These are phyloP conservation scores for Pythium chondricola DNA, from an alignment of 352 stramenopile genomes.

Conservation along the genomic window DNA sequence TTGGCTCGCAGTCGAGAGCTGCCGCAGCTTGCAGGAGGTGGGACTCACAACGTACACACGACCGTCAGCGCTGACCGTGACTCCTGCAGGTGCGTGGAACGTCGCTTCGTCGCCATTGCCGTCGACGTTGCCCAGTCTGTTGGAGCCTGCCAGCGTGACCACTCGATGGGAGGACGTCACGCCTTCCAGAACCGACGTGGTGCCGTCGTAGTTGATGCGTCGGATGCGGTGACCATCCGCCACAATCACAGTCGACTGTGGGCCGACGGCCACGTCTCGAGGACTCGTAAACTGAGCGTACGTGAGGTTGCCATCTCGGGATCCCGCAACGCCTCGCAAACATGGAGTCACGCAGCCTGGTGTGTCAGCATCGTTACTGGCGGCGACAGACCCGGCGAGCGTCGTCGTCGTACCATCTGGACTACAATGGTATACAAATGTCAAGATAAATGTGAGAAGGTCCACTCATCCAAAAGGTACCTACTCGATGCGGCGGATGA, in stretches of 20 bases:
- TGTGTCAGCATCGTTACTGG: conserved; percentile 55
- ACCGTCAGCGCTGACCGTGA: conserved; percentile 85
- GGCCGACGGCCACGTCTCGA: conserved; percentile 83
- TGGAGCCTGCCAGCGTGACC: conserved; percentile 87
- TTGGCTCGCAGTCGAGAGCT: conserved; percentile 63
- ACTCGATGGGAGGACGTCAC: conserved; percentile 72
- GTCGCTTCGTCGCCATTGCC: conserved; percentile 82
- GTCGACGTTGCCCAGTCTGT: conserved; percentile 63
- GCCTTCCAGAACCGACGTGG: conserved; percentile 52
- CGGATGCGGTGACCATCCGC: conserved; percentile 87
- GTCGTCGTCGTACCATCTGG: conserved; percentile 51
- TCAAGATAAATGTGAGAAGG: neutral
- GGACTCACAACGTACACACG: conserved; percentile 90
- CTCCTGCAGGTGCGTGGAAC: conserved; percentile 84
- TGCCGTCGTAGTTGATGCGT: conserved; percentile 64
- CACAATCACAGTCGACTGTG: conserved; percentile 82
- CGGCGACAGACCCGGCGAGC: conserved; percentile 49
- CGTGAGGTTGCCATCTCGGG: conserved; percentile 82
- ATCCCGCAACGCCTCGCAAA: conserved; percentile 83
- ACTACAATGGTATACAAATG: conserved; percentile 8
- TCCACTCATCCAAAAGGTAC: conserved; percentile 1
- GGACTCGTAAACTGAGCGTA: conserved; percentile 91
- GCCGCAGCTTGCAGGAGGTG: conserved; percentile 83
- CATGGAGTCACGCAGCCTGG: conserved; percentile 88
- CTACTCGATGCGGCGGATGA: conserved; percentile 84